Evolutionary conservation across 257 asterid species (phyloP), one percentile per base, ranked within the genome.

Genomic region (Echium plantagineum): DNA sequence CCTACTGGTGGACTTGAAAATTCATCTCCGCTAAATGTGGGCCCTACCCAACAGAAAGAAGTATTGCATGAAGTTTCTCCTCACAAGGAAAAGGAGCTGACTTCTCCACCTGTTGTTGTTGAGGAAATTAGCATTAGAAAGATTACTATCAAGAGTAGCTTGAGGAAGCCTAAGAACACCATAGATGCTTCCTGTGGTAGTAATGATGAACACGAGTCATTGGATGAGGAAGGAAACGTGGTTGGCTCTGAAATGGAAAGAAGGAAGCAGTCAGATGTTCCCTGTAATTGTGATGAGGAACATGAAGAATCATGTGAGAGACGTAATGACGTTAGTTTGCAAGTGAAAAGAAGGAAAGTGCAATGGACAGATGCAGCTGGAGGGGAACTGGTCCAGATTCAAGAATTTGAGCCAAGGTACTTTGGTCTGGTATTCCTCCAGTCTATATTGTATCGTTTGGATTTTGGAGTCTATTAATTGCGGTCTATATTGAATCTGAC

Each of bases 341-440:
- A 64, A 66, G 71, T 19, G 60, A 84, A 72, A 69, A 72, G 68
- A 75, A 85, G 94, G 85, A 82, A 77, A 72, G 99, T 93, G 66
- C 94, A 82, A 71, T 93, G 99, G 99, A 86, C 84, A 2, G 99
- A 93, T 81, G 67, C 81, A 59, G 67, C 64, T 3, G 97, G 99
- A 60, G 95, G 91, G 47, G 95, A 89, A 69, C 97, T 93, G 68
- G 75, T 71, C 57, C 89, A 89, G 83, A 82, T 93, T 57, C 94
- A 85, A 64, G 99, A 89, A 75, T 93, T 89, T 67, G 97, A 86
- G 78, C 86, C 80, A 78, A 93, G 99, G 99, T 93, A 82, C 20
- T 69, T 17, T 5, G 32, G 52, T 60, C 63, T 68, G 52, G 21
- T 59, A 31, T 56, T 18, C 26, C 15, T 19, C 17, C 21, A n/a